A percentile compares a stretch with the other conserved stretches of the same genome.
Evolutionary conservation across 345 rosid genomes (phyloP).

Genomic region (Aegle marmelos): DNA sequence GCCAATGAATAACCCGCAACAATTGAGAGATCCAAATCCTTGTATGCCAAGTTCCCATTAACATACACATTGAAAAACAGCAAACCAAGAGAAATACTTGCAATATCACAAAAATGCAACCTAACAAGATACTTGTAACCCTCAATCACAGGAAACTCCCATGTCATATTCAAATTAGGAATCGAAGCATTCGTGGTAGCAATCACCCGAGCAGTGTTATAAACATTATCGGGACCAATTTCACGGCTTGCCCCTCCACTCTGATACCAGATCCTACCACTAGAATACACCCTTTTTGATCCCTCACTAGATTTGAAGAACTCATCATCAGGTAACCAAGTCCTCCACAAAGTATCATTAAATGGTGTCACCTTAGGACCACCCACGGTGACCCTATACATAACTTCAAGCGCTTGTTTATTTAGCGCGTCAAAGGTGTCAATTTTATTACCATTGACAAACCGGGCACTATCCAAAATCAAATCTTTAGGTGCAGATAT

Average conservation of each 20-base stretch:
- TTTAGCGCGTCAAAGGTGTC: conserved; percentile 47
- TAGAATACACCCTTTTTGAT: conserved; percentile 38
- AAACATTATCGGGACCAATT: conserved; percentile 77
- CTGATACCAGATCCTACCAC: conserved; percentile 60
- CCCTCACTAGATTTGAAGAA: conserved; percentile 49
- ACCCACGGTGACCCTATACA: conserved; percentile 70
- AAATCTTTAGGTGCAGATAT: conserved; percentile 86
- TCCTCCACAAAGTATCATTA: conserved; percentile 87
- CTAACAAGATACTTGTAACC: conserved; percentile 65
- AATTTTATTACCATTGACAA: conserved; percentile 35
- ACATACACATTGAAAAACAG: conserved; percentile 64
- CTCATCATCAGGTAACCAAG: conserved; percentile 79
- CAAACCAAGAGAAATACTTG: conserved; percentile 63
- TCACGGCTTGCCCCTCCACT: conserved; percentile 69
- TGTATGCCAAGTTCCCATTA: conserved; percentile 52
- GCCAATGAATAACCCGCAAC: conserved; percentile 41
- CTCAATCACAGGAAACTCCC: conserved; percentile 59
- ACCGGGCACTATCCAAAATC: conserved; percentile 52
- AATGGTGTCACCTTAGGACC: conserved; percentile 86
- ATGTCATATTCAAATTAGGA: conserved; percentile 55
- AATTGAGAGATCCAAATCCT: conserved; percentile 53
- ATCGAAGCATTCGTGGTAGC: conserved; percentile 44
- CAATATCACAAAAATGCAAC: conserved; percentile 84
- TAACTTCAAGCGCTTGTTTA: conserved; percentile 55
- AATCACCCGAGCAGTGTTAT: conserved; percentile 61